Base-by-base conservation (phyloP, 345 rosid species). In the Eucalyptus guilfoylei region DNA sequence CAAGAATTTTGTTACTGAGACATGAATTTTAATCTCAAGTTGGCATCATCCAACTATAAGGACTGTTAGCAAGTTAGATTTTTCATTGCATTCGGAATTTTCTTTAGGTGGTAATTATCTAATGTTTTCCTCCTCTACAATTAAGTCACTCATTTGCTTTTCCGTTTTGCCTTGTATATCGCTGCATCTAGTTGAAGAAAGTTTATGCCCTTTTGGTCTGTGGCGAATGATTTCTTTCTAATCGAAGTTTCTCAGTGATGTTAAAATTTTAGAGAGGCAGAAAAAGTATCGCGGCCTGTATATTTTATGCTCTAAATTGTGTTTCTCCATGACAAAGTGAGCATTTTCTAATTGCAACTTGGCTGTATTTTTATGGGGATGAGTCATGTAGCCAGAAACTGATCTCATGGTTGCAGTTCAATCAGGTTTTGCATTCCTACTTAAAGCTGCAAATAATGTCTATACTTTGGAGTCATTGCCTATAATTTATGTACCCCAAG, bases 401-500 rank as follows among this genome's bases (percentile, higher is more conserved):
- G 83, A 21, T 76, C 15, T 76, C 83, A 76, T 76, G 83, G 83
- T 76, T 40, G 83, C 83, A 76, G 47, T 76, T 76, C 83, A 40
- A 76, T 76, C 83, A 21, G 83, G 83, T 76, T 76, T 76, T 76
- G 83, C 83, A 76, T 86, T 86, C 88, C 69, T 86, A 54, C 47
- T 54, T 44, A 52, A 86, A 86, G 47, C 69, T 86, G 47, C 88
- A 34, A 34, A 86, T 60, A 86, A 86, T 49, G 58, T 54, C 47
- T 86, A 21, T 86, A 86, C 26, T 86, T 37, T 52, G 67, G 44
- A 50, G 47, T 72, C 89, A 89, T 17, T n/a, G 83, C 89, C 91
- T 83, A 86, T 90, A 17, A 87, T 87, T 87, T 87, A 90, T 90
- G 87, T 87, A 48, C 58, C 86, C 87, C 86, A 69, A 34, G 89